Evolutionary conservation across 768 basidiomycete genomes (phyloP), one percentile per base, ranked within the genome.

Genomic region (Naganishia antarctica): DNA sequence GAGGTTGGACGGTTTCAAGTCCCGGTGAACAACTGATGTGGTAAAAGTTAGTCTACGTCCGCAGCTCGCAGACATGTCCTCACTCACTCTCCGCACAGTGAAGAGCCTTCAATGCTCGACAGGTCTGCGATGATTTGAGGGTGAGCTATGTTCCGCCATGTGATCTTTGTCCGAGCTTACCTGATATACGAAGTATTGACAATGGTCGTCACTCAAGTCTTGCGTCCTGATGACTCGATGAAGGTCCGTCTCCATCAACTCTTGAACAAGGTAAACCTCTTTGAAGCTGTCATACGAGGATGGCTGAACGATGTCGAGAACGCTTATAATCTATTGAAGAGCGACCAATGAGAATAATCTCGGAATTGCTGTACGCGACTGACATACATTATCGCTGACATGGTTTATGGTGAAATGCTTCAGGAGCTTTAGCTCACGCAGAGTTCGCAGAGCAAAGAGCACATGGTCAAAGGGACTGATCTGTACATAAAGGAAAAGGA

Each of bases 161-260:
- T 43, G 32, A 34, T 29, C n/a, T 46, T 16, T 29, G 49, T 28
- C 29, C 25, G 15, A 16, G 59, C 71, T 53, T 63, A 68, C 70
- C 58, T 97, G 94, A 77, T 99, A 99, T 69, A 94, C 87, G 74
- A 99, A 97, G 77, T 99, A 99, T 78, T 98, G 91, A 70, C 86
- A 87, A 74, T 97, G 93, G 74, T 97, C 92, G 74, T 98, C 94
- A 64, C 87, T 88, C 44, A 99, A 82, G 65, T 89, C 85, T 78
- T 98, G 94, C 0, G 96, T 94, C 26, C 90, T 83, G 70, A 99
- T 97, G 49, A 99, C 96, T 61, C 94, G 86, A 75, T 98, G 92
- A 69, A 98, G 80, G 80, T 98, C 94, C 0, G 91, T 94, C 79
- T 96, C 94, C 86, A 85, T 84, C 78, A 94, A 73, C 65, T 81